Conservation (phyloP, 1,284 basidiomycete genomes). For the Sporisorium exsertum region DNA sequence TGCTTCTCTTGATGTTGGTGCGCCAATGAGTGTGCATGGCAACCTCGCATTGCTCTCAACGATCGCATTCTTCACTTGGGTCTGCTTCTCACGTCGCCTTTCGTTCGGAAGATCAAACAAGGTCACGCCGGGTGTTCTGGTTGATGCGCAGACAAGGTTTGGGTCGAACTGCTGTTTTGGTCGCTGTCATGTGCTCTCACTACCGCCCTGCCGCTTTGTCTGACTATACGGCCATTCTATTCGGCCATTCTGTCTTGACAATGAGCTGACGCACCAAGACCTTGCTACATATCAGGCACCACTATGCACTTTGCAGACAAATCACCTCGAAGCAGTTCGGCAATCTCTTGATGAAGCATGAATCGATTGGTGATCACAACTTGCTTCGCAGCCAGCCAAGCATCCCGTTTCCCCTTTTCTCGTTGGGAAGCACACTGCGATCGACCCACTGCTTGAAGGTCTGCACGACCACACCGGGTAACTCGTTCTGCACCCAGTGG, state of each 20-base stretch:
- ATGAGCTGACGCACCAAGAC: background rate
- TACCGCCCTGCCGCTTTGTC: background rate
- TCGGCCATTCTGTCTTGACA: background rate
- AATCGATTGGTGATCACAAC: slow-evolving; percentile 13
- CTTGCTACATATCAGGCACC: slow-evolving; percentile 3
- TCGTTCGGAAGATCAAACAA: background rate
- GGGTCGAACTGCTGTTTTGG: background rate
- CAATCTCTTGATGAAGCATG: slow-evolving; percentile 1
- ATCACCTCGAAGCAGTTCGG: background rate
- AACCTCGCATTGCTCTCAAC: background rate
- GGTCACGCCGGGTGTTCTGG: background rate
- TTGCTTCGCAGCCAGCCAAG: slow-evolving; percentile 38
- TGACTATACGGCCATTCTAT: background rate
- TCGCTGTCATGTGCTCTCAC: background rate
- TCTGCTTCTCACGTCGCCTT: background rate
- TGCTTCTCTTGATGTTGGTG: background rate
- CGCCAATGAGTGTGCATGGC: background rate
- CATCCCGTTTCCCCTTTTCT: slow-evolving; percentile 39
- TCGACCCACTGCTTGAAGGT: slow-evolving; percentile 51
- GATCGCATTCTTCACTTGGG: background rate
- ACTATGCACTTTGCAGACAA: background rate
- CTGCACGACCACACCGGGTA: slow-evolving; percentile 41
- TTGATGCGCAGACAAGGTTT: background rate
- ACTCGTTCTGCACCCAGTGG: slow-evolving; percentile 52
- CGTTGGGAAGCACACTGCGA: slow-evolving; percentile 38